Evolutionary conservation across 2,329 filamentous ascomycete species (phyloP).

Genomic region (Trichoderma sp.): DNA sequence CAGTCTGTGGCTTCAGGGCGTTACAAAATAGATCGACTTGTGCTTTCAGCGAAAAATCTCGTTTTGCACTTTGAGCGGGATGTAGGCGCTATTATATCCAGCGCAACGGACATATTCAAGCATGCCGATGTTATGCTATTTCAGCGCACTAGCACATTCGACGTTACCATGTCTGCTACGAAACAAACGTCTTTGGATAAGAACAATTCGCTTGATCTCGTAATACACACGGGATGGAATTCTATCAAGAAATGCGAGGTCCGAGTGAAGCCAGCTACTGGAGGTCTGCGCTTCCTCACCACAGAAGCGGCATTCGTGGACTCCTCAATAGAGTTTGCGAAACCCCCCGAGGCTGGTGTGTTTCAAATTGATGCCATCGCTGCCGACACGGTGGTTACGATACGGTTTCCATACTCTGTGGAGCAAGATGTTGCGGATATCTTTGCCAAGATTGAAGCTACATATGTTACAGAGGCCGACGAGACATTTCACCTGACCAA

Average conservation of each 20-base stretch:
- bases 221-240: slow-evolving; percentile 73
- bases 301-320: slow-evolving; percentile 53
- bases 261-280: slow-evolving; percentile 61
- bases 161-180: slow-evolving; percentile 63
- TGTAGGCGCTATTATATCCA: slow-evolving; percentile 44
- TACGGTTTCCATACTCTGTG: slow-evolving; percentile 77
- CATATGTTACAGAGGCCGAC: slow-evolving; percentile 66
- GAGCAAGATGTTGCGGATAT: slow-evolving; percentile 73
- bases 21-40: slow-evolving; percentile 71
- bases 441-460: slow-evolving; percentile 70
- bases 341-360: slow-evolving; percentile 51
- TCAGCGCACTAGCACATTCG: slow-evolving; percentile 64
- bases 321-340: slow-evolving; percentile 42
- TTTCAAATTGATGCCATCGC: slow-evolving; percentile 50
- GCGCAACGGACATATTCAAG: slow-evolving; percentile 50
- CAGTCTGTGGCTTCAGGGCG: slow-evolving; percentile 66
- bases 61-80: slow-evolving; percentile 63
- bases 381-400: slow-evolving; percentile 46
- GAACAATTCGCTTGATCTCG: slow-evolving; percentile 72
- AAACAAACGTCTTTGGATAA: slow-evolving; percentile 75
- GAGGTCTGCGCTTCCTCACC: slow-evolving; percentile 61
- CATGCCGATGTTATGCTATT: slow-evolving; percentile 68
- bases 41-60: slow-evolving; percentile 61
- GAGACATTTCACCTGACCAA: slow-evolving; percentile 39
- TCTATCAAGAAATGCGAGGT: slow-evolving; percentile 57